Base-by-base conservation (phyloP, 2,329 filamentous ascomycete species). In the Akanthomyces uredinophilus region DNA sequence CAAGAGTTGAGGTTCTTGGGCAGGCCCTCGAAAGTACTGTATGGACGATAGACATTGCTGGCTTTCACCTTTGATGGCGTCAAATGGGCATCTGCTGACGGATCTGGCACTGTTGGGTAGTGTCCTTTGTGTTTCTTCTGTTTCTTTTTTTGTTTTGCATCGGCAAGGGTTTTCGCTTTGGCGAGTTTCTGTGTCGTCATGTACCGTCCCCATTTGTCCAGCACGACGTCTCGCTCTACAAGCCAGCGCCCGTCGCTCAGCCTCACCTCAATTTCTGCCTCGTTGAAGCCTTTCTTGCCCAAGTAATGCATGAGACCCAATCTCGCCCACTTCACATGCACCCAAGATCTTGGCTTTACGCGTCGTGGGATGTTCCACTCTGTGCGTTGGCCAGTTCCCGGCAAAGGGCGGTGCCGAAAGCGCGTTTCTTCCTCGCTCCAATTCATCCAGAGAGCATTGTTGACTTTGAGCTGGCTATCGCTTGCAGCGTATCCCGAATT, bases 381-480 rank as follows among this genome's bases (percentile, higher is more conserved):
- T 1, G 67, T 70, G 13, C 64, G 65, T 44, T 68, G 67, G 44
- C 68, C 68, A 5, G 62, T 59, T 0, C 67, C 67, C 0, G 68
- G 68, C 1, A 69, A 55, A 2, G 67, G 58, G 3, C 62, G 67
- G 61, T 70, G 68, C 16, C 67, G 66, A 24, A 70, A 70, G 6
- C 62, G 66, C 0, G 66, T 70, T 53, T 71, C 70, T 18, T 66
- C 65, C 27, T 70, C 68, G 1, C 61, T 59, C 70, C 70, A 71
- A 43, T 71, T 71, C 65, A 71, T 66, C 68, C 70, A 71, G 1
- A 69, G 65, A 16, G 68, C 70, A 13, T 70, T 71, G 47, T 67
- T 70, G 18, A 71, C 50, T 49, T 71, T 71, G 14, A 71, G 63
- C 0, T 69, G 68, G 29, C 70, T 68, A 44, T 71, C 70, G 52